Evolutionary conservation across 2,329 filamentous ascomycete genomes (phyloP).

Genomic region (Trichoderma afroharzianum): DNA sequence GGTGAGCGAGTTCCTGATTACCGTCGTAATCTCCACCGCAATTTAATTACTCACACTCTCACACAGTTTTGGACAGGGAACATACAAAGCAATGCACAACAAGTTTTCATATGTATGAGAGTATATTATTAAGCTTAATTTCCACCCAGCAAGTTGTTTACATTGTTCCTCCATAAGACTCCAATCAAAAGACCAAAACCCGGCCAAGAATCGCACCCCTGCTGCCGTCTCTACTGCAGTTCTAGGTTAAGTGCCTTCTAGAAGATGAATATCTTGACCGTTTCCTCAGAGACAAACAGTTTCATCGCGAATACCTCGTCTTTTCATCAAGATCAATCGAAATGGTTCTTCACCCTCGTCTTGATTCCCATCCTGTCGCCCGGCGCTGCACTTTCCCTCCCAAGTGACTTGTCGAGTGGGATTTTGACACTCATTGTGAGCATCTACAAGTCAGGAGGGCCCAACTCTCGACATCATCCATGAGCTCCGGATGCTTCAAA

Average conservation of each 20-base stretch:
- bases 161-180: fast-evolving
- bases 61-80: too few relatives aligned
- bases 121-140: not conserved
- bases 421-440: too few relatives aligned
- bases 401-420: too few relatives aligned
- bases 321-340: too few relatives aligned
- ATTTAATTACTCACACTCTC: not conserved
- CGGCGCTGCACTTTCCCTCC: too few relatives aligned
- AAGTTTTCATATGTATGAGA: not conserved
- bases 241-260: not conserved
- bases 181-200: not conserved
- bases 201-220: not conserved
- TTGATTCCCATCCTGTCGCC: too few relatives aligned
- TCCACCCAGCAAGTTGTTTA: fast-evolving
- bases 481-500: too few relatives aligned
- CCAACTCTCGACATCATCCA: too few relatives aligned
- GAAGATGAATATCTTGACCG: not conserved
- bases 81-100: not conserved
- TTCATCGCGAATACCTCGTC: too few relatives aligned
- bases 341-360: too few relatives aligned
- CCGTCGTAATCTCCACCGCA: not conserved
- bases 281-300: too few relatives aligned
- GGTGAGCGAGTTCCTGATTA: not conserved
- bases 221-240: not conserved
- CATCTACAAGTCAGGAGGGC: too few relatives aligned